Base-by-base conservation (phyloP, 2,329 filamentous ascomycete species). In the Colletotrichum graminicola region DNA sequence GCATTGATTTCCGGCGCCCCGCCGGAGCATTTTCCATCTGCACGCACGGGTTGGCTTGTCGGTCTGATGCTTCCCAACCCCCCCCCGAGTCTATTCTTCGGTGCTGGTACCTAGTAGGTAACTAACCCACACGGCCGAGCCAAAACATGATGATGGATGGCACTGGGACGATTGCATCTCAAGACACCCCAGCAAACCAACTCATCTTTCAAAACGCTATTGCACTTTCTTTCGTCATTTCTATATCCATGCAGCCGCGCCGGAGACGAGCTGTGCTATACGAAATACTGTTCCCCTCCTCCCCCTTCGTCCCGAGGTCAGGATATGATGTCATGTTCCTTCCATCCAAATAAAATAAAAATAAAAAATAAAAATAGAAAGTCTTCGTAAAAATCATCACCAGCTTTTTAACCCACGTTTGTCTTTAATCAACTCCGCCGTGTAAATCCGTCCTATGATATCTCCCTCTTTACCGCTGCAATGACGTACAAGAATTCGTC, bases 391-490 rank as follows among this genome's bases (percentile, higher is more conserved):
- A 62, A 41, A n/a, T 51, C 45, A 41, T 62, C 32, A 52, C 51
- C 60, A 52, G 47, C 60, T 41, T 62, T 62, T 52, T n/a, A 51
- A 52, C 60, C 45, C 45, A 29, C 34, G 34, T 36, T 52, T 51
- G 60, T 59, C 62, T 26, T 66, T 11, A 45, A 45, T 41, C 45
- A 62, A 52, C 45, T 47, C 60, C 60, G 45, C 34, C 52, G 34
- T 62, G 34, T 52, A 62, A 49, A 52, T 32, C 57, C 57, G 36
- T 51, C 60, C 60, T 51, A 36, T 52, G 23, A 51, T 39, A 47
- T 41, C 34, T 49, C n/a, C 21, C 34, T 18, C 36, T 45, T 23
- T 59, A 55, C n/a, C 65, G 65, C 52, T 68, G 62, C 18, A 23
- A 36, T 51, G 59, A 16, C 55, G 45, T 47, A 43, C 10, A 16